Base-by-base conservation (phyloP, 768 basidiomycete species). In the Panus rudis region DNA sequence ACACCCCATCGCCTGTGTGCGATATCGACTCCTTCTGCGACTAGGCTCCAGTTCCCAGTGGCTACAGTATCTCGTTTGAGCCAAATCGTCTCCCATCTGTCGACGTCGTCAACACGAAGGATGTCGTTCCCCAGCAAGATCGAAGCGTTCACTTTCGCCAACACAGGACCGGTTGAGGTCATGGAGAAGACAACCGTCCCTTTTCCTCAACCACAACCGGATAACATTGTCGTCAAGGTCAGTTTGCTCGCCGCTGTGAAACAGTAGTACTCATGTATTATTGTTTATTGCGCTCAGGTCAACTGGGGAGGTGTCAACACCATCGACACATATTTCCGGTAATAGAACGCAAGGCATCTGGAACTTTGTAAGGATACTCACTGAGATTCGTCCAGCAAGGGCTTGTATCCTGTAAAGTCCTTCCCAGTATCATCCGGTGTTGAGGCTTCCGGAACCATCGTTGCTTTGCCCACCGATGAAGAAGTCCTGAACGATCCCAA, bases 271-370 rank as follows among this genome's bases (percentile, higher is more conserved):
- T 6, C 17, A n/a, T n/a, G n/a, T n/a, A 33, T 26, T 6, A 41
- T 24, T n/a, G 4, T 33, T 19, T 6, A 16, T 8, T 17, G 0
- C 2, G 22, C 11, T 11, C 55, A 84, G 84, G 69, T 81, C 19
- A 77, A 88, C 52, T 91, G 80, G 51, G 65, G 72, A 6, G 89
- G 88, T 6, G 75, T 94, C 54, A 96, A 96, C 67, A 94, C 86
- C 59, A 89, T 85, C 57, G 85, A 88, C 58, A 80, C 78, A 31
- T 93, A 96, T 61, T 78, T 75, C 57, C 72, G 92, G 77, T 82
- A 10, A 30, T 10, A 30, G n/a, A 10, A 63, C 60, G 63, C 52
- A 28, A 44, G 52, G 3, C 48, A 53, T n/a, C 46, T 54, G 33
- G 61, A 56, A 13, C 13, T 6, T 4, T 14, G 12, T 37, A 20